Evolutionary conservation across 176 grass and related monocot species (phyloP).

Genomic region (Carex parvula): DNA sequence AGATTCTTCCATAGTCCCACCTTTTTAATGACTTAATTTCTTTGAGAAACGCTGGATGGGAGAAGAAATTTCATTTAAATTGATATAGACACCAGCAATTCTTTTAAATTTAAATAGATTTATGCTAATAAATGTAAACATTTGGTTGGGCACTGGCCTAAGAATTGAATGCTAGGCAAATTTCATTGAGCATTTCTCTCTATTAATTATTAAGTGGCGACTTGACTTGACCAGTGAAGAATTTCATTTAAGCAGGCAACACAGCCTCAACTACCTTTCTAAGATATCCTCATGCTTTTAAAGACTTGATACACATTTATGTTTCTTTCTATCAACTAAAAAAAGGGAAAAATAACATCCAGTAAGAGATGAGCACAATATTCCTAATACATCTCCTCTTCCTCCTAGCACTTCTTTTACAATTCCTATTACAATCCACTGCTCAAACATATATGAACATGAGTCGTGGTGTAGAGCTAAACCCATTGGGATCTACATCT

Average conservation of each 20-base stretch:
- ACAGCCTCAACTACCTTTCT: background rate
- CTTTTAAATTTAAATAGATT: no score
- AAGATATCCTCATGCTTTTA: background rate
- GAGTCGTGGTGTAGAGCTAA: constrained; percentile 11
- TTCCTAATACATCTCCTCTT: background rate
- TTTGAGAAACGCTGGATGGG: no score
- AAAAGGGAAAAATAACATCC: background rate
- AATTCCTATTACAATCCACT: background rate
- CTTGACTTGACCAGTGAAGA: background rate
- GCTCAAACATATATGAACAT: constrained; percentile 25
- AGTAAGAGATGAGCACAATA: background rate
- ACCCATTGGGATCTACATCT: background rate
- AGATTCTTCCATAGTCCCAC: no score
- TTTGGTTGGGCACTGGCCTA: no score
- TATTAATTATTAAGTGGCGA: background rate
- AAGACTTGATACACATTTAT: background rate
- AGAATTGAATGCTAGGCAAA: background rate
- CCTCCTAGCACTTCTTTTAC: background rate
- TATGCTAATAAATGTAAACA: no score
- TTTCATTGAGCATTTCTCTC: background rate
- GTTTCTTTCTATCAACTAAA: background rate
- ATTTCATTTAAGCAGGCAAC: background rate
- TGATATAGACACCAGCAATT: no score
- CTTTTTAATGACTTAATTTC: no score
- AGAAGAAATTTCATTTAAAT: no score